Percentiles rank a stretch among this genome's conserved stretches.
phyloP scores from a whole-genome alignment of 306 rosid genomes.

The Cucumis melo region DNA sequence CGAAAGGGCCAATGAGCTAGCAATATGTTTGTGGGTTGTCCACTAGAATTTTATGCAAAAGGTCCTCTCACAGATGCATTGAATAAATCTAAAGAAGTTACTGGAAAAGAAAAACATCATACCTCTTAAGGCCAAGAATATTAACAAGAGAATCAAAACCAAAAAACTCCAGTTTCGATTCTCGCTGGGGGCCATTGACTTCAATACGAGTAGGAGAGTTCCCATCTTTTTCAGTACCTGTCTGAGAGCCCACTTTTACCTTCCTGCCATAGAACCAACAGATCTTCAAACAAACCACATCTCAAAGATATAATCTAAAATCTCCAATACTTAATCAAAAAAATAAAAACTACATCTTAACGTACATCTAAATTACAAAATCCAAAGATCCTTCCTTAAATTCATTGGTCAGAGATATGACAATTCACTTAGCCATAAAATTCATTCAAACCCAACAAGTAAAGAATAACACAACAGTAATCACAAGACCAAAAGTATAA shows the following conservation, averaged over 20 bases:
- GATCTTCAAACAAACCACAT: background rate
- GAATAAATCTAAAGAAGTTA: background rate
- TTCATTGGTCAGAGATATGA: background rate
- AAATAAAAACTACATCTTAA: background rate
- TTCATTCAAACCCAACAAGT: background rate
- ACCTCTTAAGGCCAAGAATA: constrained; percentile 98
- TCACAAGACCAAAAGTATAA: background rate
- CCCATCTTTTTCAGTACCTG: constrained; percentile 29
- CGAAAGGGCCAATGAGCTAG: background rate
- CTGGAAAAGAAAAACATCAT: background rate
- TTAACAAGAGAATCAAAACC: constrained; percentile 99
- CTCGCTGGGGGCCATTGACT: constrained; percentile 57
- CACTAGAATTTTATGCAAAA: background rate
- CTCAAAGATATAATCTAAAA: background rate
- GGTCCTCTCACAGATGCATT: background rate
- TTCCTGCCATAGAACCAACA: constrained; percentile 32
- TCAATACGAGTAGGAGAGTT: constrained; percentile 24
- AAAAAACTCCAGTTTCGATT: constrained; percentile 79
- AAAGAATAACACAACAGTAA: background rate
- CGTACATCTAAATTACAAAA: background rate
- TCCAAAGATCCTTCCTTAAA: background rate
- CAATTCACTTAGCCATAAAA: background rate
- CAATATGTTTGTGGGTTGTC: background rate
- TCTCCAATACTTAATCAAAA: background rate
- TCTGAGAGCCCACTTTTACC: constrained; percentile 36